Percentiles rank a stretch among this genome's conserved stretches.
Conservation (phyloP, 2,329 filamentous ascomycete genomes). For the Macrophomina pseudophaseolina region DNA sequence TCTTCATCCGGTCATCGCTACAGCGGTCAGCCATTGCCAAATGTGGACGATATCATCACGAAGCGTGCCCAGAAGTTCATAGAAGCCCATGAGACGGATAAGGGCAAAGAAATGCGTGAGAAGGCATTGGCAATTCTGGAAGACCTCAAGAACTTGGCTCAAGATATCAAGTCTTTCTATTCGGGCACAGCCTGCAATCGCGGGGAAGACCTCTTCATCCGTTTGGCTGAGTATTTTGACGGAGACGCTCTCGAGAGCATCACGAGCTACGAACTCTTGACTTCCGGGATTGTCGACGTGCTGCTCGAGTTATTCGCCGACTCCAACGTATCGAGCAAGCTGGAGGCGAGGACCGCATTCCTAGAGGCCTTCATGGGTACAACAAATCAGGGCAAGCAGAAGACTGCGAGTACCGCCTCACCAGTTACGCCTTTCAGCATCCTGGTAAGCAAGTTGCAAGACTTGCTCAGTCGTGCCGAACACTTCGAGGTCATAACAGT, state of each 20-base stretch:
- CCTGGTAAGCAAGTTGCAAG: slow-evolving; percentile 91
- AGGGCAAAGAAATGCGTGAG: slow-evolving; percentile 74
- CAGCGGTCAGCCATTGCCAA: slow-evolving; percentile 37
- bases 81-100: slow-evolving; percentile 78
- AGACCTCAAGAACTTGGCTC: slow-evolving; percentile 72
- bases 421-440: slow-evolving; percentile 86
- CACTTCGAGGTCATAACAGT: slow-evolving; percentile 98
- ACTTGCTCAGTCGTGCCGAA: slow-evolving; percentile 92
- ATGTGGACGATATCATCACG: slow-evolving; percentile 75
- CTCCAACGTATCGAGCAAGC: slow-evolving; percentile 59
- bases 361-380: slow-evolving; percentile 90
- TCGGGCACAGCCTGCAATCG: slow-evolving; percentile 49
- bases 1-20: slow-evolving; percentile 50
- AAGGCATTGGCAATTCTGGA: slow-evolving; percentile 79
- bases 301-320: slow-evolving; percentile 83
- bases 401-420: slow-evolving; percentile 68
- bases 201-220: slow-evolving; percentile 72
- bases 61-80: slow-evolving; percentile 82
- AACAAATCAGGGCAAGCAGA: slow-evolving; percentile 64
- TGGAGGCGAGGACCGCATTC: slow-evolving; percentile 78
- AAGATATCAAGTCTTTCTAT: slow-evolving; percentile 75
- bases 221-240: slow-evolving; percentile 83
- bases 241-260: slow-evolving; percentile 88
- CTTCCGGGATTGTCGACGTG: slow-evolving; percentile 85
- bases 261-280: slow-evolving; percentile 91